Evolutionary conservation across 495 filamentous ascomycete species (phyloP), one percentile per base, ranked within the genome.

Genomic region (Penicillium waksmanii): DNA sequence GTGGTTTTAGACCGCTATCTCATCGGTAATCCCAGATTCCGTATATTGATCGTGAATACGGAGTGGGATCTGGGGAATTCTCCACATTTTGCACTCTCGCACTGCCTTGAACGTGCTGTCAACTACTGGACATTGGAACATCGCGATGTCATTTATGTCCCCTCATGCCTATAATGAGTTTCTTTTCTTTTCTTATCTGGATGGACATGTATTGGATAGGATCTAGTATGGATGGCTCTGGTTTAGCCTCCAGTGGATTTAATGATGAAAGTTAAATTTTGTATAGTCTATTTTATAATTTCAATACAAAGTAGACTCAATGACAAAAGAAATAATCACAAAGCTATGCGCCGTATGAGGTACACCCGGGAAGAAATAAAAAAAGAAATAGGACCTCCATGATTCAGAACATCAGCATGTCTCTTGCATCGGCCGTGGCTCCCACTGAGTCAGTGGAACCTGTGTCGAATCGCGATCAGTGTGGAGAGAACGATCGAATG

Each of bases 1-100:
- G 63, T 79, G 74, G 74, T 77, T 79, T 51, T 79, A 66, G 17
- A 18, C n/a, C 1, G 42, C 15, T 44, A 8, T 9, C 42, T 38
- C 9, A 12, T n/a, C 36, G 10, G 12, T n/a, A 38, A 31, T 31
- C 8, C 8, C 27, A 8, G 8, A 31, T 31, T 40, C n/a, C 36
- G 36, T 13, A 40, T 40, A 40, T n/a, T n/a, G 36, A n/a, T 3
- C 6, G 36, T 7, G 27, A 31, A 1, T 5, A 13, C n/a, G 15
- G 12, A 17, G n/a, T 44, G 15, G 19, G 17, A 8, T 6, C 7
- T 44, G 12, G 17, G 3, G 42, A n/a, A 44, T 27, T 18, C 23
- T 25, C 46, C 7, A 1, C 27, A 31, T 31, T 31, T 21, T 21
- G 42, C n/a, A 46, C n/a, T 12, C 18, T 17, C 8, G n/a, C 42